phyloP scores from a whole-genome alignment of 768 basidiomycete species.

The Lentinula raphanica region DNA sequence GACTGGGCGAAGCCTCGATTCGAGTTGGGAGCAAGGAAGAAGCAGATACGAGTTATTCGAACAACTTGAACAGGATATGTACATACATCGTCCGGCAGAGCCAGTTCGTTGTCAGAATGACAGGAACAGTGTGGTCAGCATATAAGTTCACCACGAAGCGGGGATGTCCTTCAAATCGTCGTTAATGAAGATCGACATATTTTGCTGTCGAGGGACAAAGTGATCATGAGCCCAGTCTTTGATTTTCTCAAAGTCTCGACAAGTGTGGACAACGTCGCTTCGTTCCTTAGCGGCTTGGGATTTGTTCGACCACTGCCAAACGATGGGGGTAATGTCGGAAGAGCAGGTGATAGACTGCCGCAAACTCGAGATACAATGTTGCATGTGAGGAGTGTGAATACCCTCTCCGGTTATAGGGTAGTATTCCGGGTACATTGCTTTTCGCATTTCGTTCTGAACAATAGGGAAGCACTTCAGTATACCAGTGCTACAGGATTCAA shows the following conservation, averaged over 20 bases:
- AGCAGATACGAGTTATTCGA: too few species aligned
- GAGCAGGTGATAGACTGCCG: conserved; percentile 21
- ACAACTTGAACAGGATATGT: neutral
- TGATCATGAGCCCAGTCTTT: conserved; percentile 6
- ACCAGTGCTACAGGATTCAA: too few species aligned
- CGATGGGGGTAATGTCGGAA: conserved; percentile 18
- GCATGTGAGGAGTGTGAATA: conserved; percentile 17
- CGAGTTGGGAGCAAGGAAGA: too few species aligned
- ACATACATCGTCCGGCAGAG: neutral
- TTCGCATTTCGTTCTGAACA: conserved; percentile 17
- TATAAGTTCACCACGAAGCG: neutral
- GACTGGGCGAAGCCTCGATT: too few species aligned
- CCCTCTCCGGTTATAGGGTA: conserved; percentile 15
- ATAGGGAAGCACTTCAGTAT: too few species aligned
- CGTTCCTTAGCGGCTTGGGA: conserved; percentile 16
- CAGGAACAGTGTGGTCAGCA: neutral
- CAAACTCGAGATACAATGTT: conserved; percentile 18
- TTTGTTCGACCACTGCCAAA: conserved; percentile 22
- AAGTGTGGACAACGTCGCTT: conserved; percentile 18
- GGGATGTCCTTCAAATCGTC: conserved; percentile 11
- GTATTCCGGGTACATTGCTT: conserved; percentile 17
- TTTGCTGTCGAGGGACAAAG: conserved; percentile 5
- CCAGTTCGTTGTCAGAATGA: too few species aligned
- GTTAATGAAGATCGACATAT: conserved; percentile 19
- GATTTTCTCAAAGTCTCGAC: conserved; percentile 13